Evolutionary conservation across 1,284 basidiomycete species (phyloP).

Genomic region (Moniliella sp.): DNA sequence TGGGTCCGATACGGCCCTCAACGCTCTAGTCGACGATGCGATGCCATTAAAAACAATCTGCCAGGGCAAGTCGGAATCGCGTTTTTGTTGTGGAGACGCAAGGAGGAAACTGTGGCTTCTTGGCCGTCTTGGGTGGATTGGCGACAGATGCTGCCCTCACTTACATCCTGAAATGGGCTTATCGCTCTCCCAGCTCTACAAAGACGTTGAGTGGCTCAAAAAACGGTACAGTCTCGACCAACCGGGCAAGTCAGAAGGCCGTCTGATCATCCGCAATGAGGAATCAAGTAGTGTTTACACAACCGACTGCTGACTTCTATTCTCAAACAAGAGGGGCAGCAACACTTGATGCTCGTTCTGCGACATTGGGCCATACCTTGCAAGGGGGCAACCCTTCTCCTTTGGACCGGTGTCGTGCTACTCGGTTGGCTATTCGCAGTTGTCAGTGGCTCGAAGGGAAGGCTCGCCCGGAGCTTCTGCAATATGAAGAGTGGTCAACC

Average conservation of each 20-base stretch:
- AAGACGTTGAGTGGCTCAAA: slow-evolving; percentile 73
- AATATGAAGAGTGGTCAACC: too few relatives aligned
- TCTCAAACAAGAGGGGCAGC: slow-evolving; percentile 72
- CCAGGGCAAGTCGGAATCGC: slow-evolving; percentile 74
- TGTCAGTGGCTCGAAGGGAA: slow-evolving; percentile 84
- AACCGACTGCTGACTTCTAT: slow-evolving; percentile 82
- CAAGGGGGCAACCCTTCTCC: slow-evolving; percentile 93
- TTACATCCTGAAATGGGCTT: slow-evolving; percentile 88
- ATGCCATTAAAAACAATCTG: slow-evolving; percentile 94
- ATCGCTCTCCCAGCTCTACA: slow-evolving; percentile 53
- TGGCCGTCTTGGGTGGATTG: slow-evolving; percentile 79
- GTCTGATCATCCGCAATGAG: slow-evolving; percentile 73
- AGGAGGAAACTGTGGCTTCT: slow-evolving; percentile 83
- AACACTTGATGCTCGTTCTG: slow-evolving; percentile 77
- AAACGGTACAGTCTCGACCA: slow-evolving; percentile 63
- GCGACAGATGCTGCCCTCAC: slow-evolving; percentile 78
- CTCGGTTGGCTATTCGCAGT: slow-evolving; percentile 68
- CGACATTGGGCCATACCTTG: slow-evolving; percentile 79
- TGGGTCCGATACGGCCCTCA: slow-evolving; percentile 82
- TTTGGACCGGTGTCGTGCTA: slow-evolving; percentile 70
- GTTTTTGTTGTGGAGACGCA: slow-evolving; percentile 97
- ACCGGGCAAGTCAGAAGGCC: slow-evolving; percentile 72
- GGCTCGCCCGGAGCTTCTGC: background rate
- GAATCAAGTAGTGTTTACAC: slow-evolving; percentile 67
- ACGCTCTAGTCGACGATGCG: slow-evolving; percentile 86